phyloP scores from a whole-genome alignment of 2,329 filamentous ascomycete genomes.

The Amesomyces nigricolor region DNA sequence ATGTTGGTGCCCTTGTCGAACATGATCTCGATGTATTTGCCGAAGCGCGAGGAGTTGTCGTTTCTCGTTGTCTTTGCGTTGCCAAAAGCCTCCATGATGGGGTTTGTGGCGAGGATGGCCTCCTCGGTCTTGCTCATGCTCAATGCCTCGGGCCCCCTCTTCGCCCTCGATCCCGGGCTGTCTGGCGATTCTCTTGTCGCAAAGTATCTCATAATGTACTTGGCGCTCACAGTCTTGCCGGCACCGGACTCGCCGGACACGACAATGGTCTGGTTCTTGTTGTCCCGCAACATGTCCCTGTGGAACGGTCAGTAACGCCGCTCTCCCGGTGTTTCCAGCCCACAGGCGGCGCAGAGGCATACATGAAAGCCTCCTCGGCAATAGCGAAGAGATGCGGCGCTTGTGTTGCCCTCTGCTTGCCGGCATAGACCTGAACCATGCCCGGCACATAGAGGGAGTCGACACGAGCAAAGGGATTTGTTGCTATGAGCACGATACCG shows the following conservation, averaged over 20 bases:
- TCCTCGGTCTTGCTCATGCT: constrained; percentile 99
- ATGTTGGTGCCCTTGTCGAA: constrained; percentile 94
- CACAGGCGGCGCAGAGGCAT: constrained; percentile 24
- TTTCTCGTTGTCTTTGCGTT: constrained; percentile 99
- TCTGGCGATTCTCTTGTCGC: constrained; percentile 93
- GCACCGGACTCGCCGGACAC: constrained; percentile 99
- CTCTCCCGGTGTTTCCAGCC: not conserved
- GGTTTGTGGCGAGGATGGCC: constrained; percentile 95
- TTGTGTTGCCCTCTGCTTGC: constrained; percentile 92
- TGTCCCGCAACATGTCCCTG: constrained; percentile 94
- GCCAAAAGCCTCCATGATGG: constrained; percentile 99
- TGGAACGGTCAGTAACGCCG: constrained; percentile 33
- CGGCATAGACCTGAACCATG: constrained; percentile 99
- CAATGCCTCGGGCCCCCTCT: constrained; percentile 73
- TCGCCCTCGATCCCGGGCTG: constrained; percentile 70
- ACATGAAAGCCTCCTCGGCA: constrained; percentile 97
- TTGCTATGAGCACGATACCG: constrained; percentile 96
- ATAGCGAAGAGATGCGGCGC: constrained; percentile 98
- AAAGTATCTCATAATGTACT: constrained; percentile 99
- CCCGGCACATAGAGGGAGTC: constrained; percentile 97
- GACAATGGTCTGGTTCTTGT: constrained; percentile 95
- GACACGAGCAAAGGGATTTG: constrained; percentile 94
- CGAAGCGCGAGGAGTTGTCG: constrained; percentile 97
- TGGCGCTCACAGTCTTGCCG: constrained; percentile 97
- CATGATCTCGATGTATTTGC: constrained; percentile 99